Evolutionary conservation across 2,329 filamentous ascomycete species (phyloP), one percentile per base, ranked within the genome.

Genomic region (Epichloe sp.): DNA sequence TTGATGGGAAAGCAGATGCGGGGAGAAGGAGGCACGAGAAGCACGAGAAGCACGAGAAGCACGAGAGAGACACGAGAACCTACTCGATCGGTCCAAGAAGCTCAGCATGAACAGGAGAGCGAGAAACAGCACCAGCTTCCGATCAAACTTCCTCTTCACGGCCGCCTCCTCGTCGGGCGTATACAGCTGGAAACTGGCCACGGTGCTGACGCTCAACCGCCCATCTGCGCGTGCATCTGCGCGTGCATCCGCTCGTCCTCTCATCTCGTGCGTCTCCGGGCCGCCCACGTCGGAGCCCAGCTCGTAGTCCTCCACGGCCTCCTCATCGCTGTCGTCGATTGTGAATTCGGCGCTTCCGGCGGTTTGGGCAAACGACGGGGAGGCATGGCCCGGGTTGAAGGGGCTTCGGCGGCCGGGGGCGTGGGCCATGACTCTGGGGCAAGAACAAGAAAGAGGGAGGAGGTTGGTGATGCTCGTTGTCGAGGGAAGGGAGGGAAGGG

Each of bases 1-100:
- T 35, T 5, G n/a, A 19, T 4, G 23, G 31, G 10, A 15, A 21
- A 21, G 14, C 2, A 31, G n/a, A 47, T 11, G 11, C 6, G 23
- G 21, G 21, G 5, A 6, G 23, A 23, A 6, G 23, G 23, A 5
- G 21, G 23, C 23, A 23, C 23, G 31, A 15, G 31, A 3, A 45
- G 31, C 19, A 19, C 19, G 4, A 45, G 23, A 21, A 1, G n/a
- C 4, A 19, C 36, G 12, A 23, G 5, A 11, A 15, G 4, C 42
- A 44, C 31, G 23, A 5, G n/a, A 19, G n/a, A n/a, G n/a, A n/a
- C n/a, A n/a, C n/a, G n/a, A n/a, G n/a, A 70, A 26, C 75, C 55
- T 71, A 89, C 87, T 95, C 17, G 86, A 90, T 57, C 89, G 77
- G 65, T 95, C 89, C 57, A 95, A 68, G 63, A 95, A 95, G 55